phyloP scores from a whole-genome alignment of 805 yeast genomes.

The Debaryomyces hansenii region DNA sequence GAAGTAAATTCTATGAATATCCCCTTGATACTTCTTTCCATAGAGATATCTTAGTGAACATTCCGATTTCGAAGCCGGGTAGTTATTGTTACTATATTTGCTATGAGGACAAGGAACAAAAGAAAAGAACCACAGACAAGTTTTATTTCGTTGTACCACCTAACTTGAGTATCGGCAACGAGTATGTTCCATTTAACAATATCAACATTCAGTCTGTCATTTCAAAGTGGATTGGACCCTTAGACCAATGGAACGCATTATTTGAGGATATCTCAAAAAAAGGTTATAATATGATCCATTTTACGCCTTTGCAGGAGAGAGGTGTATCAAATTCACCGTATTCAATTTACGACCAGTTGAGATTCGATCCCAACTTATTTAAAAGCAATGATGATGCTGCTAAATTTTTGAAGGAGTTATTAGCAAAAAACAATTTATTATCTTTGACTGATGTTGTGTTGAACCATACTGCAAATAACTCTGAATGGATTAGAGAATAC shows the following conservation, averaged over 20 bases:
- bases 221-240: conserved; percentile 87
- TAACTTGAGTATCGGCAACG: conserved; percentile 54
- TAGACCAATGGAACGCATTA: conserved; percentile 63
- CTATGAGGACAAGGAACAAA: conserved; percentile 40
- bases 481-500: conserved; percentile 78
- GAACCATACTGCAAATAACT: conserved; percentile 93
- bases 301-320: conserved; percentile 87
- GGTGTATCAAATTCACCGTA: conserved; percentile 94
- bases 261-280: conserved; percentile 64
- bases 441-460: conserved; percentile 90
- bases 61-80: conserved; percentile 72
- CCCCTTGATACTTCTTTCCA: conserved; percentile 59
- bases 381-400: conserved; percentile 53
- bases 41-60: conserved; percentile 58
- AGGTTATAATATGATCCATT: conserved; percentile 94
- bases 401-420: conserved; percentile 48
- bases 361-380: conserved; percentile 70
- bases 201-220: conserved; percentile 81
- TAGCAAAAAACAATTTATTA: conserved; percentile 58
- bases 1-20: conserved; percentile 55
- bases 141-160: conserved; percentile 83
- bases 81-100: conserved; percentile 73
- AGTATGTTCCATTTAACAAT: conserved; percentile 69
- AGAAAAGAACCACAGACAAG: conserved; percentile 47
- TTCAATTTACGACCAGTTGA: conserved; percentile 82